These are phyloP conservation scores for Dothideomycetidae sp. DNA, from an alignment of 2,329 filamentous ascomycete species.

Conservation along the genomic window DNA sequence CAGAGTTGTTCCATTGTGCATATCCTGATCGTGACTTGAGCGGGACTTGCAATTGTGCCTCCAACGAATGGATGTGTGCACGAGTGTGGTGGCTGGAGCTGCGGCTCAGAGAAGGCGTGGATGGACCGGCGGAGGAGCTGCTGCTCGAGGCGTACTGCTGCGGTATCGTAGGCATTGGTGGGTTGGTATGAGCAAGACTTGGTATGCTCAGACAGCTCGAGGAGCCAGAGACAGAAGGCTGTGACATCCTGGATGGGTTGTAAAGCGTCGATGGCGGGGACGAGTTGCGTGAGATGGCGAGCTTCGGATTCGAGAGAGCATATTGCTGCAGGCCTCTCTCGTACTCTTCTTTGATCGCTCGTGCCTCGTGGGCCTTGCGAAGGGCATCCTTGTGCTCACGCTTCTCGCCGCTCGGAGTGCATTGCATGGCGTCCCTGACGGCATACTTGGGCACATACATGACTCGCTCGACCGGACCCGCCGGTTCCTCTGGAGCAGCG, in stretches of 20 bases:
- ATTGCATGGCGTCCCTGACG: slow-evolving; percentile 16
- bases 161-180: slow-evolving; percentile 4
- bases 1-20: no score
- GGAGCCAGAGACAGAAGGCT: slow-evolving; percentile 3
- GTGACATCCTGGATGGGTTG: slow-evolving; percentile 1
- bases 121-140: slow-evolving; percentile 2
- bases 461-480: slow-evolving; percentile 16
- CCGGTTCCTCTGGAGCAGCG: slow-evolving; percentile 9
- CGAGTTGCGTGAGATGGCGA: slow-evolving; percentile 7
- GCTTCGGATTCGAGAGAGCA: slow-evolving; percentile 6
- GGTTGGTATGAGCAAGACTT: not conserved
- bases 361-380: slow-evolving; percentile 7
- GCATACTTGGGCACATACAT: slow-evolving; percentile 18
- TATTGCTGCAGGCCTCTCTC: slow-evolving; percentile 3
- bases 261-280: slow-evolving; percentile 1
- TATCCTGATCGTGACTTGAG: not conserved
- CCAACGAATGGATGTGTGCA: slow-evolving; percentile 1
- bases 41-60: slow-evolving; percentile 3
- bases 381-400: slow-evolving; percentile 7
- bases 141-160: slow-evolving; percentile 4
- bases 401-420: slow-evolving; percentile 5
- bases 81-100: slow-evolving; percentile 3
- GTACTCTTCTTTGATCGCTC: slow-evolving; percentile 3
- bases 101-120: slow-evolving; percentile 3
- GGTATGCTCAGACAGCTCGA: slow-evolving; percentile 7